Percentiles rank a stretch among this genome's conserved stretches.
Evolutionary conservation across 1,284 basidiomycete genomes (phyloP).

Genomic region (Sporisorium reilianum): DNA sequence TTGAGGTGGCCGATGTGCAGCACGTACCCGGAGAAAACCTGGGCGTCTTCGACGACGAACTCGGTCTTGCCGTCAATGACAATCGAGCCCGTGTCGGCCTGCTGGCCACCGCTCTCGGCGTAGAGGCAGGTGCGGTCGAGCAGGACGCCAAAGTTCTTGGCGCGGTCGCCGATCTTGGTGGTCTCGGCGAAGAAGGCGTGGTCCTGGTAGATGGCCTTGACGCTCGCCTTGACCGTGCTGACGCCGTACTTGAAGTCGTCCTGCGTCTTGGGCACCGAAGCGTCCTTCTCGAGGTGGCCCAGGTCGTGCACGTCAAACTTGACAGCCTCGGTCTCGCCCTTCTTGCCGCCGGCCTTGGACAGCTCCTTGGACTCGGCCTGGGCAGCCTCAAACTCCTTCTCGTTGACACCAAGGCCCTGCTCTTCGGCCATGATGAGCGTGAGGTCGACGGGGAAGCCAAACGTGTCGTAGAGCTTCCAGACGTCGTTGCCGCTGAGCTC

Average conservation of each 20-base stretch:
- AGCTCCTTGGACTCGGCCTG: conserved; percentile 90
- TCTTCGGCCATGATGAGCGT: conserved; percentile 98
- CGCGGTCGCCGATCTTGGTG: conserved; percentile 70
- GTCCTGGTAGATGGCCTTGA: conserved; percentile 89
- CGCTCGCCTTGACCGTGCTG: conserved; percentile 76
- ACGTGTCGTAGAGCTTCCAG: conserved; percentile 98
- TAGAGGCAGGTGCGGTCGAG: conserved; percentile 98
- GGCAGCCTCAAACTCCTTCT: conserved; percentile 89
- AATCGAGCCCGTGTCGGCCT: conserved; percentile 94
- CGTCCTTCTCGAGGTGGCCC: conserved; percentile 84
- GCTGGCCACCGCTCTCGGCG: conserved; percentile 96
- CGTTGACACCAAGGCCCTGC: conserved; percentile 84
- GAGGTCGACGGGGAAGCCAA: conserved; percentile 96
- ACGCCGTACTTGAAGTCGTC: conserved; percentile 90
- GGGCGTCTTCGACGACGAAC: conserved; percentile 93
- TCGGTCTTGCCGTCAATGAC: conserved; percentile 91
- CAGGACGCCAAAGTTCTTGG: conserved; percentile 83
- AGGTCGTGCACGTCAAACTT: conserved; percentile 97
- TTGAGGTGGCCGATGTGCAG: conserved; percentile 90
- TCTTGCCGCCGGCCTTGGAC: conserved; percentile 83
- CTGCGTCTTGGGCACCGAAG: conserved; percentile 88
- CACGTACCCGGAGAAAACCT: conserved; percentile 85
- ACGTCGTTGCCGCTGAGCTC: conserved; percentile 90
- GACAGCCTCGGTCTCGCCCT: conserved; percentile 75
- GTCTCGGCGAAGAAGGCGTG: conserved; percentile 76